Conservation (phyloP, 805 yeast species). For the Monosporozyma siamensis region DNA sequence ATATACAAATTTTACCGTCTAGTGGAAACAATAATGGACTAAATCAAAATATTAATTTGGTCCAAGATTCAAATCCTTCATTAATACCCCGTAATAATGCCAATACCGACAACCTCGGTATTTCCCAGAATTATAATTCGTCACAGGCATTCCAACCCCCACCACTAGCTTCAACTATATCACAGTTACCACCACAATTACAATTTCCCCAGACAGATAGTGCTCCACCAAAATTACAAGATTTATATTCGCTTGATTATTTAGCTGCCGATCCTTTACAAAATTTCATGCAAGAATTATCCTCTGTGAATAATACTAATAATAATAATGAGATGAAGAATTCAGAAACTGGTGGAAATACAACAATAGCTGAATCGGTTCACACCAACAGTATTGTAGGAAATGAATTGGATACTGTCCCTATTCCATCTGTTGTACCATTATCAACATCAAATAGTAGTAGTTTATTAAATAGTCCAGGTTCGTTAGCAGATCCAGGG, state of each 20-base stretch:
- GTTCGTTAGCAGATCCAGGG: background rate
- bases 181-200: background rate
- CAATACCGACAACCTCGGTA: too few relatives aligned
- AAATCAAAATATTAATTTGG: background rate
- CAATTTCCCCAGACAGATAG: background rate
- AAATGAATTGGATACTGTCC: background rate
- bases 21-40: too few relatives aligned
- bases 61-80: background rate
- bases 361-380: background rate
- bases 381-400: background rate
- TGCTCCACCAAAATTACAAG: conserved; percentile 7
- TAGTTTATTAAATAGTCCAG: background rate
- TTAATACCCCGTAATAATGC: too few relatives aligned
- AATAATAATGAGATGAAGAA: background rate
- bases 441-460: background rate
- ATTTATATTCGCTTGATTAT: conserved; percentile 15
- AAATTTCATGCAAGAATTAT: conserved; percentile 15
- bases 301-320: background rate
- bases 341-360: background rate
- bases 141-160: background rate
- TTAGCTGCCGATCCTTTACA: conserved; percentile 17
- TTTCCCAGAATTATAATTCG: too few relatives aligned
- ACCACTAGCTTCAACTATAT: too few relatives aligned
- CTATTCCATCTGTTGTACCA: background rate
- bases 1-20: too few relatives aligned